Evolutionary conservation across 73 alveolate genomes (phyloP), one percentile per base, ranked within the genome.

Genomic region (Paramecium biaurelia): DNA sequence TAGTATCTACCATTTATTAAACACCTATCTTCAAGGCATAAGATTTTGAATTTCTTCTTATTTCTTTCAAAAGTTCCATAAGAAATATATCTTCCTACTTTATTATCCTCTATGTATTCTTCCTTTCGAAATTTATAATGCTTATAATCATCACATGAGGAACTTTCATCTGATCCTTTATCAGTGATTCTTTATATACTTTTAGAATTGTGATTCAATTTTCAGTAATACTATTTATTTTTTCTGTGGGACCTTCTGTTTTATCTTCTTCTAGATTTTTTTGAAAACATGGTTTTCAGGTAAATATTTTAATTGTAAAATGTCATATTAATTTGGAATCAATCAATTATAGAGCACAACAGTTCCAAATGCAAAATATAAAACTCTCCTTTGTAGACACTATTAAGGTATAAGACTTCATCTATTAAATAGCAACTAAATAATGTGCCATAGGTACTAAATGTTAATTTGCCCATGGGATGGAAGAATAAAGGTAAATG

Each of bases 51-150:
- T 41, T 34, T 35, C 43, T 63, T 24, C 74, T 59, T 21, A 45
- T 35, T 23, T 94, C 96, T 70, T 93, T 84, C 99, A 93, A 98
- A 98, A 30, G 99, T 97, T 28, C 99, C 99, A 95, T 98, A 99
- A 26, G 99, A 97, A 63, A 98, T 93, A 37, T 87, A 90, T 18
- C 79, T 87, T 21, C 67, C 38, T 28, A 87, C 76, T 26, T 30
- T 38, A 70, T 87, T 70, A 21, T 70, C 79, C 5, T 70, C 42
- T 18, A 87, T 68, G 15, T 21, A 37, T 68, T 63, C 89, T 1
- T 84, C 89, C 28, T 28, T 67, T 42, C 70, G 72, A 35, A 20
- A 87, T 70, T 43, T 87, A 30, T 87, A 87, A 45, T 67, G 89
- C 14, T 59, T 47, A 5, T 59, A 72, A 26, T 59, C 88, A 53